Evolutionary conservation across 2,329 filamentous ascomycete species (phyloP).

Genomic region (Annulohypoxylon truncatum): DNA sequence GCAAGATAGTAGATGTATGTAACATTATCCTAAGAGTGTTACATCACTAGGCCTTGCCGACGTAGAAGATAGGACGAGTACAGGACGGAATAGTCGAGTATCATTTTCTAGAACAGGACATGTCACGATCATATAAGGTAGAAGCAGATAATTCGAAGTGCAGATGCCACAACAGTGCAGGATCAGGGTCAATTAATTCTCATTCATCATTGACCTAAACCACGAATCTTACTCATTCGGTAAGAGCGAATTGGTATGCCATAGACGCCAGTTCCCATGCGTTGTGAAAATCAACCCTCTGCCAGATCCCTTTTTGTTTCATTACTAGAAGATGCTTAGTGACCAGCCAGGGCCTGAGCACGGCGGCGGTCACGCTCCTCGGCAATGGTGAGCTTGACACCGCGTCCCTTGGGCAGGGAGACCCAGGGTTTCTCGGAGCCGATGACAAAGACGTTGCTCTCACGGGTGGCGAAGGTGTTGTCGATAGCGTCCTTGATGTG

Average conservation of each 20-base stretch:
- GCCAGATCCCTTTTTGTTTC: constrained; percentile 47
- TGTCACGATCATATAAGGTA: not conserved
- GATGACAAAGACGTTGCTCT: constrained; percentile 99
- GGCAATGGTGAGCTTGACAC: constrained; percentile 99
- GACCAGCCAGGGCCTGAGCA: constrained; percentile 65
- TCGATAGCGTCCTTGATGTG: constrained; percentile 99
- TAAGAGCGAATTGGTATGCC: constrained; percentile 51
- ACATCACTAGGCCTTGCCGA: not conserved
- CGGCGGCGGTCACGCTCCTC: constrained; percentile 99
- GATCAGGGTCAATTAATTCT: constrained; percentile 51
- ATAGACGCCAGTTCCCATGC: constrained; percentile 53
- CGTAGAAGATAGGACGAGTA: not conserved
- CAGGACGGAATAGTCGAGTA: not conserved
- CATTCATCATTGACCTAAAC: constrained; percentile 51
- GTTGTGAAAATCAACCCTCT: constrained; percentile 49
- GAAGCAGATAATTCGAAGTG: not conserved
- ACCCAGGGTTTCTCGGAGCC: constrained; percentile 99
- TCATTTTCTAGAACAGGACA: not conserved
- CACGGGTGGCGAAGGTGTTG: constrained; percentile 99
- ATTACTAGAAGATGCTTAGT: constrained; percentile 56
- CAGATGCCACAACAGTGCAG: constrained; percentile 17
- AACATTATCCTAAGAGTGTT: not conserved
- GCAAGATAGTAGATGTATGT: no score
- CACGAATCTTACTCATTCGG: constrained; percentile 45
- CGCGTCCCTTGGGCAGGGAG: constrained; percentile 99